Base-by-base conservation (phyloP, 1,139 yeast species). In the Saccharomyces pastorianus region DNA sequence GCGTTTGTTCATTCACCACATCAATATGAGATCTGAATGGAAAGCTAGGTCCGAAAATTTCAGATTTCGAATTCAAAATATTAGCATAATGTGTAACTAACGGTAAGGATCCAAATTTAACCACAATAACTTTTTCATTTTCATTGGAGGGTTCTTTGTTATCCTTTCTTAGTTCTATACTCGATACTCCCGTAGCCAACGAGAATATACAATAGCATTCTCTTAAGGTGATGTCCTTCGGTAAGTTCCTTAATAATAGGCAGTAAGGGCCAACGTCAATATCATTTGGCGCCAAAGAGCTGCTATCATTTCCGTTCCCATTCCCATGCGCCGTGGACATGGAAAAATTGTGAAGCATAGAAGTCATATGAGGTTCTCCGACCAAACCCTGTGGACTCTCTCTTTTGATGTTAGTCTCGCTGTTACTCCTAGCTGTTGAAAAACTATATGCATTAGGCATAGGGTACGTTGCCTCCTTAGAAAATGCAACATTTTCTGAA, bases 201-300 rank as follows among this genome's bases (percentile, higher is more conserved):
- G 96, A 79, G 67, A 90, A 90, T 28, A 90, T 76, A 47, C 86
- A 75, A 46, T 81, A 76, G 14, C 93, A 85, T 70, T 90, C 97
- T 64, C 96, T 80, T 27, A 76, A 67, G 2, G 90, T 72, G 49
- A 89, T 72, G 66, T 89, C 95, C 9, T 74, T 66, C 1, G 97
- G 96, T 20, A 88, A 69, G 63, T 85, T 85, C 56, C 73, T 75
- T 31, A 84, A 57, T 51, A 58, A 65, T 14, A 71, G 55, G 13
- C 66, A 56, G 50, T 60, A 69, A 1, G 58, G 53, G 1, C 60
- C 64, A 26, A 46, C 53, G 23, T 42, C 31, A 14, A 50, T 53
- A 50, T 51, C 56, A 51, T 31, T 5, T 20, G 32, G 23, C 9
- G 34, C 4, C 11, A 27, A 6, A 25, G 46, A 8, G 11, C 47